phyloP scores from a whole-genome alignment of 2,329 filamentous ascomycete species.

The Ceratocystis smalleyi region DNA sequence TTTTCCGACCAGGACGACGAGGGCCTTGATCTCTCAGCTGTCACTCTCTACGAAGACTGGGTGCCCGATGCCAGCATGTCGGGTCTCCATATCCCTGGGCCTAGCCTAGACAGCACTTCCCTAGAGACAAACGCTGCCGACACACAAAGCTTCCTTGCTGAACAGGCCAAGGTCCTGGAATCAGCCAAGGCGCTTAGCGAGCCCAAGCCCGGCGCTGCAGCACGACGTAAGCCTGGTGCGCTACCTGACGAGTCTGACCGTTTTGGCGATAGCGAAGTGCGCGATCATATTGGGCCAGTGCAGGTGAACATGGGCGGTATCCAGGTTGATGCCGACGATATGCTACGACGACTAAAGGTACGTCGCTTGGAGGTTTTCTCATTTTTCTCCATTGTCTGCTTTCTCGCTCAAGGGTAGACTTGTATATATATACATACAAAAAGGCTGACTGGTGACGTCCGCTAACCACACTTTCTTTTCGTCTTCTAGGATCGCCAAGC shows the following conservation, averaged over 20 bases:
- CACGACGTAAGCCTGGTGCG: slow-evolving; percentile 34
- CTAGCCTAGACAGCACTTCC: slow-evolving; percentile 20
- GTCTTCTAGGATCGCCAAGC: slow-evolving; percentile 39
- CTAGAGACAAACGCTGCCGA: slow-evolving; percentile 29
- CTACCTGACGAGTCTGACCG: slow-evolving; percentile 20
- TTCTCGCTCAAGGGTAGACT: no score
- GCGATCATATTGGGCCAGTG: slow-evolving; percentile 81
- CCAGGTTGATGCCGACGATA: slow-evolving; percentile 86
- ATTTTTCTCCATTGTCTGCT: neutral
- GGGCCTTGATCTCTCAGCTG: slow-evolving; percentile 10
- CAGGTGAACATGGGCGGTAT: slow-evolving; percentile 98
- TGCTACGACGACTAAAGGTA: slow-evolving; percentile 75
- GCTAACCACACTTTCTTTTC: neutral
- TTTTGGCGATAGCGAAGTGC: slow-evolving; percentile 26
- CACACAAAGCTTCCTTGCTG: slow-evolving; percentile 59
- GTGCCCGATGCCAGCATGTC: slow-evolving; percentile 60
- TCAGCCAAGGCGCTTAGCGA: slow-evolving; percentile 7
- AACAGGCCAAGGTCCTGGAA: slow-evolving; percentile 64
- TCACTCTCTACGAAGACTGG: slow-evolving; percentile 50
- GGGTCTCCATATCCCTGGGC: slow-evolving; percentile 39
- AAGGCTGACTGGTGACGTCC: neutral
- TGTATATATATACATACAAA: neutral
- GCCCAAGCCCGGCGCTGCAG: neutral
- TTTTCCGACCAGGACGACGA: slow-evolving; percentile 16
- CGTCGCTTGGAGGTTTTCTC: slow-evolving; percentile 17